These are phyloP conservation scores for Ogataea corticis DNA, from an alignment of 805 yeast species.

Conservation along the genomic window DNA sequence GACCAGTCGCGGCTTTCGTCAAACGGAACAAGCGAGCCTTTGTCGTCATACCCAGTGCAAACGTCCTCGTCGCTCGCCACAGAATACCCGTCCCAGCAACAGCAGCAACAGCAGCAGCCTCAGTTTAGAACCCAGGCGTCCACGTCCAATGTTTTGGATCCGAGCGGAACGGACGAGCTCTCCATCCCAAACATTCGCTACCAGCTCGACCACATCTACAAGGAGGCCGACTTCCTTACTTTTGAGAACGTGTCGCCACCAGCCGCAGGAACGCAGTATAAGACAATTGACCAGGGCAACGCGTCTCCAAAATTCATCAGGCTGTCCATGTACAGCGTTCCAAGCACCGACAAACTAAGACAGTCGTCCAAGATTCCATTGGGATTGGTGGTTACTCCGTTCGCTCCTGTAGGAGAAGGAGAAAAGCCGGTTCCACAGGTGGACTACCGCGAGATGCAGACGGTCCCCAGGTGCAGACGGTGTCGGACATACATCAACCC, in stretches of 20 bases:
- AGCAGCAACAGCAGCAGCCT: slow-evolving; percentile 2
- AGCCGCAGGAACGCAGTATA: slow-evolving; percentile 68
- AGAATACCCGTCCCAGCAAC: slow-evolving; percentile 1
- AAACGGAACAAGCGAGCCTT: slow-evolving; percentile 1
- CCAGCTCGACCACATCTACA: slow-evolving; percentile 35
- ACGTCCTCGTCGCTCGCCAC: not conserved
- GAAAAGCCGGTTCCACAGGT: slow-evolving; percentile 65
- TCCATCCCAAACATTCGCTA: slow-evolving; percentile 39
- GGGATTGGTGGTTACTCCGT: slow-evolving; percentile 80
- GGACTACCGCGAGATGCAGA: slow-evolving; percentile 54
- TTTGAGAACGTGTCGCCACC: slow-evolving; percentile 84
- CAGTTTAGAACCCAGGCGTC: not conserved
- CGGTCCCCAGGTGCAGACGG: slow-evolving; percentile 88
- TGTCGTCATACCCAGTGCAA: not conserved
- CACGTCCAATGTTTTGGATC: slow-evolving; percentile 10
- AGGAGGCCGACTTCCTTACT: slow-evolving; percentile 57
- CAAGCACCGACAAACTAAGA: slow-evolving; percentile 69
- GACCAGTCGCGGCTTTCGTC: slow-evolving; percentile 7
- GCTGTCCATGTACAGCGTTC: slow-evolving; percentile 79
- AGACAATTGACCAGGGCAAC: slow-evolving; percentile 77
- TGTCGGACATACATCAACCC: slow-evolving; percentile 93
- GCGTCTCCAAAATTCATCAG: slow-evolving; percentile 80
- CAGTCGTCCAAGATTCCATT: slow-evolving; percentile 74
- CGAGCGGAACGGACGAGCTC: slow-evolving; percentile 27
- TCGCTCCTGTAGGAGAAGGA: slow-evolving; percentile 58